These are phyloP conservation scores for Cydonia oblonga DNA, from an alignment of 331 rosid species.

Conservation along the genomic window DNA sequence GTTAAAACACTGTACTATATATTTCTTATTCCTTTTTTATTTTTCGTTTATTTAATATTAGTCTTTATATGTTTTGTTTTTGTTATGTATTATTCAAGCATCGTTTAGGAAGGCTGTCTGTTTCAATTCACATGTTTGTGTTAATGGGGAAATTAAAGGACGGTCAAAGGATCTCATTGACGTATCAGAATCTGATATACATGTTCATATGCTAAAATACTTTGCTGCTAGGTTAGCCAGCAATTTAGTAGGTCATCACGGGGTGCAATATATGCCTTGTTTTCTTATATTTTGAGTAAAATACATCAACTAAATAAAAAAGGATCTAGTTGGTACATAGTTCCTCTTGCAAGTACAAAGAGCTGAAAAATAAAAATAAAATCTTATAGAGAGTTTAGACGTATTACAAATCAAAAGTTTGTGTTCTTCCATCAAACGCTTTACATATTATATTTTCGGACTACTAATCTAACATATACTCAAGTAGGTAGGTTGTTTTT, in stretches of 20 bases:
- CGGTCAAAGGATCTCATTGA: not conserved
- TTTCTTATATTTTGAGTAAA: not conserved
- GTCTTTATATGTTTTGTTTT: too few species aligned
- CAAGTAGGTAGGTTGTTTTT: too few species aligned
- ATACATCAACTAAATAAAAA: not conserved
- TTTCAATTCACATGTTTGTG: slow-evolving; percentile 5
- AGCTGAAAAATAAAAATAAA: not conserved
- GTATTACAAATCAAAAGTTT: not conserved
- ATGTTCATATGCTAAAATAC: not conserved
- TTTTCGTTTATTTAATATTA: not conserved
- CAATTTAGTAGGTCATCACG: not conserved
- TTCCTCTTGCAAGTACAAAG: not conserved
- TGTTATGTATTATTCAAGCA: not conserved
- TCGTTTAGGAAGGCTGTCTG: slow-evolving; percentile 2
- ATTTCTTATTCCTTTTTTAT: not conserved
- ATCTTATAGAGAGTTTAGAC: too few species aligned
- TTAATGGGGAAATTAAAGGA: not conserved
- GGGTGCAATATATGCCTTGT: not conserved
- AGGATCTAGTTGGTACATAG: not conserved
- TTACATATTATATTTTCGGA: too few species aligned
- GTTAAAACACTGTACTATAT: not conserved
- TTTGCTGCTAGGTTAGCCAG: not conserved
- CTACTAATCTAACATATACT: too few species aligned
- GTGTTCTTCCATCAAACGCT: not conserved
- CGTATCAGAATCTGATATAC: not conserved